Evolutionary conservation across 371 early-diverging fungal genomes (phyloP), one percentile per base, ranked within the genome.

Genomic region (Lichtheimia corymbifera): DNA sequence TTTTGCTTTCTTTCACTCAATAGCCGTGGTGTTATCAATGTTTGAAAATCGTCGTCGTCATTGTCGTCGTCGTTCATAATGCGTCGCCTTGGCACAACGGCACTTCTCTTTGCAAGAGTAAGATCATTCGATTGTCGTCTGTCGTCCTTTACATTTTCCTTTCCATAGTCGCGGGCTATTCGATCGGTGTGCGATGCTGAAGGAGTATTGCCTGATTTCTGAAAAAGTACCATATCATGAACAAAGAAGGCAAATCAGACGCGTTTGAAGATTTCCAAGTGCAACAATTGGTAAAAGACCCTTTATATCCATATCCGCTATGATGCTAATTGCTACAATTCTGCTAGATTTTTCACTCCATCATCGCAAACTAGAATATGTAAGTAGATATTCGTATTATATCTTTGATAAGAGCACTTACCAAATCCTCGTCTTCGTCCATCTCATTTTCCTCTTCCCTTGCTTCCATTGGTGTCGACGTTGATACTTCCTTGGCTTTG

Each of bases 361-460:
- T 54, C 55, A 54, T 54, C 9, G 55, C 55, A 28, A 54, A 30
- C 55, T 54, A 40, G 13, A 14, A 54, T 24, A 22, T 15, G 11
- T 52, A 52, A 27, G 9, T 51, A 0, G 0, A 4, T 7, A 25
- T 22, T 20, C 14, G 4, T 28, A 28, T 22, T 7, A 14, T 14
- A 3, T 4, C 6, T n/a, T 5, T n/a, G 5, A 52, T 20, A 25
- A n/a, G 0, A n/a, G 5, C 0, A 43, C 55, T 40, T 55, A 55
- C 55, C 20, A 55, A 25, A 41, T 59, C 59, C 14, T 35, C 35
- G 9, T 35, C 35, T 35, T 50, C 41, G 4, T 50, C 27, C 28
- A 28, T 24, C 9, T 25, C 53, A 58, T 25, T 47, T 6, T 45
- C 50, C 5, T 15, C 41, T 20, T 51, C 51, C 51, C 12, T 18